Evolutionary conservation across 805 yeast species (phyloP).

Genomic region (Wickerhamiella australiensis): DNA sequence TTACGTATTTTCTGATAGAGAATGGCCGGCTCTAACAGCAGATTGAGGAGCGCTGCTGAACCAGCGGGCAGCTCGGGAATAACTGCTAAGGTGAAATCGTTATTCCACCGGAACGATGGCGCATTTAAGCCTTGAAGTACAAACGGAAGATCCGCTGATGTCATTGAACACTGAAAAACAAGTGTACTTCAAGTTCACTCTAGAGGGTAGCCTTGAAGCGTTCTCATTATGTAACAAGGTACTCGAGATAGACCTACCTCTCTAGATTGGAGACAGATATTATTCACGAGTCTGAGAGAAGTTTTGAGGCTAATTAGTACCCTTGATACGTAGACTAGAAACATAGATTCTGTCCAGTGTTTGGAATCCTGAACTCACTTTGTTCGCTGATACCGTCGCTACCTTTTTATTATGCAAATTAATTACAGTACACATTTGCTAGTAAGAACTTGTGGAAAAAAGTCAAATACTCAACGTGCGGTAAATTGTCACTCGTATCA

Average conservation of each 20-base stretch:
- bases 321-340: too few relatives aligned
- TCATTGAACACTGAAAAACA: not conserved
- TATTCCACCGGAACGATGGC: constrained; percentile 7
- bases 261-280: too few relatives aligned
- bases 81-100: not conserved
- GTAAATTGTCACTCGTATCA: too few relatives aligned
- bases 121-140: constrained; percentile 11
- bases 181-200: not conserved
- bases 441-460: too few relatives aligned
- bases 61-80: not conserved
- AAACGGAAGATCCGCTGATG: constrained; percentile 11
- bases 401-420: not conserved
- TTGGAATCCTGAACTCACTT: too few relatives aligned
- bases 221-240: not conserved
- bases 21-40: constrained; percentile 60
- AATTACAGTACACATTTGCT: not conserved
- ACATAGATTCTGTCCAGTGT: too few relatives aligned
- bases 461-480: too few relatives aligned
- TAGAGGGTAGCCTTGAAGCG: not conserved
- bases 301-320: too few relatives aligned
- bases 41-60: constrained; percentile 36
- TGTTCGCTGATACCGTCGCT: too few relatives aligned
- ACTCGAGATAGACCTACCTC: too few relatives aligned
- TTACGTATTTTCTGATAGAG: constrained; percentile 40
- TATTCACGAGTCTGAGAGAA: too few relatives aligned